Base-by-base conservation (phyloP, 306 rosid genomes). In the Pyrus pyrifolia region DNA sequence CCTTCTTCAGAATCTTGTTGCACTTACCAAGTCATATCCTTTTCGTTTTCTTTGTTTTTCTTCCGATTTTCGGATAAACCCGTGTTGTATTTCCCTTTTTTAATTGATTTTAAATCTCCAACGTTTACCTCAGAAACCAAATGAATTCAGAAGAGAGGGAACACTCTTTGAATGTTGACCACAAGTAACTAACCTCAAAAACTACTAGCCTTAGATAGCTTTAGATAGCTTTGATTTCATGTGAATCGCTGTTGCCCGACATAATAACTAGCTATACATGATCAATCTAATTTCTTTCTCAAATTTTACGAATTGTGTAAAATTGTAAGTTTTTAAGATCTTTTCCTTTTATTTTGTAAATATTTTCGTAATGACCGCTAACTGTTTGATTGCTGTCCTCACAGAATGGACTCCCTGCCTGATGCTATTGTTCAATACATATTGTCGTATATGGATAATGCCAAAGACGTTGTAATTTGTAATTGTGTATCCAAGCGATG, bases 401-500 rank as follows among this genome's bases (percentile, higher is more conserved):
- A 82, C 87, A 83, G 83, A 72, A 93, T 92, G 96, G 99, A 96
- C 18, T 76, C 87, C 33, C 87, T 92, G 66, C 99, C 99, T 3
- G 97, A 89, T 81, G 97, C 87, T n/a, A 66, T 96, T 40, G 83
- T 96, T 77, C 97, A 96, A 76, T 86, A 68, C 77, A 87, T 96
- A 69, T 74, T 96, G 81, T 92, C 98, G 10, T 81, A 84, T 55
- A 75, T 89, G 83, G 89, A 67, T 17, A 88, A 86, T 49, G 97
- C 96, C 38, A 87, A 88, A 2, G 97, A 96, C 4, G 93, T 96
- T 55, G 97, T 96, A 25, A 80, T 82, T 61, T 96, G 97, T 82
- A 96, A 89, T 18, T 91, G 96, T 49, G 96, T 96, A 42, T 96
- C 99, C 2, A 96, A 89, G 85, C 75, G 88, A 49, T 96, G 98